phyloP scores from a whole-genome alignment of 352 stramenopile genomes.

The Phytophthora cajani region DNA sequence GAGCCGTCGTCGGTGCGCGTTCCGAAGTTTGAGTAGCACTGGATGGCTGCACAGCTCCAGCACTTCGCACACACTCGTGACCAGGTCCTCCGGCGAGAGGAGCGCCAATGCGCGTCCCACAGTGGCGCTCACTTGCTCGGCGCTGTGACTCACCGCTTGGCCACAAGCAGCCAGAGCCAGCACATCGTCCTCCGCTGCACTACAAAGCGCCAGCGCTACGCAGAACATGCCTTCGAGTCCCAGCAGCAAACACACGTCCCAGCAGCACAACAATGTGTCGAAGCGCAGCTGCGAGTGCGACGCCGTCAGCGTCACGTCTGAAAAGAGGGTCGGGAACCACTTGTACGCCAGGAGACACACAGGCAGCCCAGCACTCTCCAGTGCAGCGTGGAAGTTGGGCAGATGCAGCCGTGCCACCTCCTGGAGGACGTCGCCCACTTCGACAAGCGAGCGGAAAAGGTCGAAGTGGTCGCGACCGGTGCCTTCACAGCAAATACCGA shows the following conservation, averaged over 20 bases:
- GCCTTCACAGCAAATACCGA: slow-evolving; percentile 59
- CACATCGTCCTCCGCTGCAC: slow-evolving; percentile 63
- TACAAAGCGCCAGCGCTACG: slow-evolving; percentile 75
- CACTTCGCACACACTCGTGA: slow-evolving; percentile 83
- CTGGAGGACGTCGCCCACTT: slow-evolving; percentile 76
- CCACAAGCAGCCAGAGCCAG: slow-evolving; percentile 39
- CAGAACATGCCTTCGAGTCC: slow-evolving; percentile 85
- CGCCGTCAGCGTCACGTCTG: slow-evolving; percentile 81
- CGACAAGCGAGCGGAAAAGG: slow-evolving; percentile 72
- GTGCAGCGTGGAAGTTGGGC: slow-evolving; percentile 57
- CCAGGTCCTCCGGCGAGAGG: slow-evolving; percentile 65
- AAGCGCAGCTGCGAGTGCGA: slow-evolving; percentile 75
- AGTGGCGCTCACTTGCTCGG: slow-evolving; percentile 72
- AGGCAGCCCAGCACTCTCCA: slow-evolving; percentile 67
- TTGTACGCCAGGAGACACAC: slow-evolving; percentile 88
- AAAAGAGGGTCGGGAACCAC: slow-evolving; percentile 90
- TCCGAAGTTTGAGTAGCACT: slow-evolving; percentile 80
- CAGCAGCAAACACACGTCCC: slow-evolving; percentile 83
- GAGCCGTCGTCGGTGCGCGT: slow-evolving; percentile 70
- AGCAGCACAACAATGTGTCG: slow-evolving; percentile 78
- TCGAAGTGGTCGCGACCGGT: slow-evolving; percentile 65
- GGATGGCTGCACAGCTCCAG: slow-evolving; percentile 79
- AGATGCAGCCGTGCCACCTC: slow-evolving; percentile 78
- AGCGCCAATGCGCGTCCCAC: slow-evolving; percentile 59
- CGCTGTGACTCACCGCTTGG: slow-evolving; percentile 41